Base-by-base conservation (phyloP, 2,329 filamentous ascomycete species). In the Fusarium sp. region DNA sequence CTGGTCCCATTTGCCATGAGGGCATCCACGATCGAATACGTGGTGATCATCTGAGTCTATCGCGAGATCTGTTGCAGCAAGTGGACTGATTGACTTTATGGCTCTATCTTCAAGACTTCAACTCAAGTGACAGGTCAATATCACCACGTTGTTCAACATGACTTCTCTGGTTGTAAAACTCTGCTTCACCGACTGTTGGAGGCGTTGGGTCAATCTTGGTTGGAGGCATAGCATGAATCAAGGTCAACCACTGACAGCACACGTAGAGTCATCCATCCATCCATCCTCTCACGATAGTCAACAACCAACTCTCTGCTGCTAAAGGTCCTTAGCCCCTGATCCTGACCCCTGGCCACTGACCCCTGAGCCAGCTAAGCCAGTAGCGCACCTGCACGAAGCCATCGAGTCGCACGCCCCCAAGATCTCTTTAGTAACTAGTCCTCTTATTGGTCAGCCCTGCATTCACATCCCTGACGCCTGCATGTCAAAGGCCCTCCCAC, bases 391-490 rank as follows among this genome's bases (percentile, higher is more conserved):
- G 23, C 53, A 49, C 51, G 40, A 61, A 47, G 62, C 62, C 59
- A 61, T 65, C 42, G 41, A 21, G 56, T 69, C 40, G 41, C 65
- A 61, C 65, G 14, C 61, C 54, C 59, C 28, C 48, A 37, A 50
- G 56, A 68, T 68, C 43, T 49, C 43, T 28, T 40, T 32, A 13
- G 41, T 47, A 47, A 55, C 25, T 21, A 4, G 7, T 3, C 1
- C n/a, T 14, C 20, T 57, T 18, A 73, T 73, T 73, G 68, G 71
- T 7, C 51, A 66, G 66, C 63, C 66, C 63, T 63, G 53, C 59
- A 66, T 53, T 40, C 40, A 28, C 23, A 69, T 69, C 66, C 66
- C 66, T 69, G 67, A 67, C 46, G 66, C 53, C 66, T 69, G 66
- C 67, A 69, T 70, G 66, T 69, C 67, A 70, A 68, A 66, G 59